Conservation (phyloP, 2,329 filamentous ascomycete genomes). For the Tolypocladium tropicale region DNA sequence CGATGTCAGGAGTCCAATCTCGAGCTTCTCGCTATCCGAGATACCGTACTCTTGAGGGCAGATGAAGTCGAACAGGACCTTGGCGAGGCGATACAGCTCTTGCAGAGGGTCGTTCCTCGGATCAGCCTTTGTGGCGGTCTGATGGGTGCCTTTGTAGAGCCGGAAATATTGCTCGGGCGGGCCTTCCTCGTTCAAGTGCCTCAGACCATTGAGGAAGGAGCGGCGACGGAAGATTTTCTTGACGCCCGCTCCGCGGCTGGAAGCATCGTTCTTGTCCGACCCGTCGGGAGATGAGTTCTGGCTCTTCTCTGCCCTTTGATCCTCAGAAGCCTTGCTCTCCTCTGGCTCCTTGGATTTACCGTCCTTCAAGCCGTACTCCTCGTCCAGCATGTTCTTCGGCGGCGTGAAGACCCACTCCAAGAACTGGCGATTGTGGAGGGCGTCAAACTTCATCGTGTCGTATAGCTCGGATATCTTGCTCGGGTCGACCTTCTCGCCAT, state of each 20-base stretch:
- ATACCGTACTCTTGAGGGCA: conserved; percentile 98
- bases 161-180: conserved; percentile 74
- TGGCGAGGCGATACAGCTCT: conserved; percentile 86
- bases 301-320: conserved; percentile 20
- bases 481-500: conserved; percentile 94
- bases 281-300: conserved; percentile 20
- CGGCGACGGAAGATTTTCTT: conserved; percentile 47
- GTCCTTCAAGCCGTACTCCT: conserved; percentile 45
- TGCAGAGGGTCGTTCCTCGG: conserved; percentile 78
- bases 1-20: conserved; percentile 91
- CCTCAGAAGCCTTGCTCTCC: conserved; percentile 27
- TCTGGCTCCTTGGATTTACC: conserved; percentile 30
- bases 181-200: conserved; percentile 42
- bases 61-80: conserved; percentile 96
- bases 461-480: conserved; percentile 98
- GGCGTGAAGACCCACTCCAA: conserved; percentile 97
- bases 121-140: conserved; percentile 64
- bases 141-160: conserved; percentile 67
- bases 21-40: conserved; percentile 90
- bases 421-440: conserved; percentile 91
- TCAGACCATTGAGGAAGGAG: conserved; percentile 46
- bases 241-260: conserved; percentile 22
- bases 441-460: conserved; percentile 99
- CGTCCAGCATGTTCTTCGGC: conserved; percentile 64
- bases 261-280: conserved; percentile 30